Evolutionary conservation across 305 asterid genomes (phyloP).

Genomic region (Fraxinus nigra): DNA sequence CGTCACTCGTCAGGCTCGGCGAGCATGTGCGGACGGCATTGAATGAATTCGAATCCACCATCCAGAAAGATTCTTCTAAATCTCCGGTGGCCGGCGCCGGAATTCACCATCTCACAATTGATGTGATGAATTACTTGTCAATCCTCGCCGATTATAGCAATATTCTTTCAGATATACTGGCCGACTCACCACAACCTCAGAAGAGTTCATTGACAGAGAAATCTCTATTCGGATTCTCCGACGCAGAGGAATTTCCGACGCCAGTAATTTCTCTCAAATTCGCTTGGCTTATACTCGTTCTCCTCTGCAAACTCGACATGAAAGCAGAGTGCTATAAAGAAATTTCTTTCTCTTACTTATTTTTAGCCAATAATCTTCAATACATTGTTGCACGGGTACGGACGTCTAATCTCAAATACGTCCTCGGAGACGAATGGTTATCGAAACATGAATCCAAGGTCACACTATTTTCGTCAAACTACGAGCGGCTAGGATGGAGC

Average conservation of each 20-base stretch:
- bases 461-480: slow-evolving; percentile 48
- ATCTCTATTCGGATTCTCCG: slow-evolving; percentile 46
- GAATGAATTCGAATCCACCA: slow-evolving; percentile 51
- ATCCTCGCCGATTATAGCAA: slow-evolving; percentile 68
- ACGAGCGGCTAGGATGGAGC: slow-evolving; percentile 75
- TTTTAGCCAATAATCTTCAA: slow-evolving; percentile 74
- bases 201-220: slow-evolving; percentile 41
- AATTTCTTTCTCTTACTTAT: slow-evolving; percentile 52
- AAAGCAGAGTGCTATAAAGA: slow-evolving; percentile 69
- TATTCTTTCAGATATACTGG: slow-evolving; percentile 46
- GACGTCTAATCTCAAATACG: slow-evolving; percentile 53
- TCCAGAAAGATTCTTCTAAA: slow-evolving; percentile 57
- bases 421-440: slow-evolving; percentile 74
- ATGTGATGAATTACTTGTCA: slow-evolving; percentile 55
- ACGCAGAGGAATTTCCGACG: slow-evolving; percentile 46
- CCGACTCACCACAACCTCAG: slow-evolving; percentile 40
- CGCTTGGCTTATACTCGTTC: slow-evolving; percentile 62
- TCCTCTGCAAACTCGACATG: slow-evolving; percentile 65
- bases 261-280: slow-evolving; percentile 47
- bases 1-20: slow-evolving; percentile 53
- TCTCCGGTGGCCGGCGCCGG: slow-evolving; percentile 59
- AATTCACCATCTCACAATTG: slow-evolving; percentile 54
- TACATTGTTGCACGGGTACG: slow-evolving; percentile 54
- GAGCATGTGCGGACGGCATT: slow-evolving; percentile 47
- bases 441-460: slow-evolving; percentile 55